phyloP scores from a whole-genome alignment of 192 early-diverging fungal species.

The Radiomyces spectabilis region DNA sequence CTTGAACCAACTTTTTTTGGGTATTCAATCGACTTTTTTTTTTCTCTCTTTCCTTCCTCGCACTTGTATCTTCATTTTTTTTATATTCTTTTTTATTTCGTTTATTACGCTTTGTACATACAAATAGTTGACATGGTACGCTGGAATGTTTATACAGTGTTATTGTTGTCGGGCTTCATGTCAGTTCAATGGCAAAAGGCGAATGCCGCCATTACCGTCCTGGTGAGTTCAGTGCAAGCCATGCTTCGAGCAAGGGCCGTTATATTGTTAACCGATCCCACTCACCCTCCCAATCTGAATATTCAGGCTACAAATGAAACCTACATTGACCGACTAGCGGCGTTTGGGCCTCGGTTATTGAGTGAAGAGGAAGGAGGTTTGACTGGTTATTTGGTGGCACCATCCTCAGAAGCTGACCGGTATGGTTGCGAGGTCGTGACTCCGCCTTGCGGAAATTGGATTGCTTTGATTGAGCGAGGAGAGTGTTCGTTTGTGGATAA shows the following conservation, averaged over 20 bases:
- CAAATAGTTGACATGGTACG: not conserved
- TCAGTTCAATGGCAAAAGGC: not conserved
- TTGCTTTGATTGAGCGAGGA: constrained; percentile 87
- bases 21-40: not conserved
- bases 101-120: not conserved
- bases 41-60: not conserved
- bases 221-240: not conserved
- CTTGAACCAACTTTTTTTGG: not conserved
- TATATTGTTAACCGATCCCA: not conserved
- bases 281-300: not conserved
- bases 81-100: not conserved
- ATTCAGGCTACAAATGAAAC: constrained; percentile 47
- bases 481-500: constrained; percentile 89
- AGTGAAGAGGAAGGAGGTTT: constrained; percentile 58
- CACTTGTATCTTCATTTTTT: not conserved
- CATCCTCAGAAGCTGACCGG: constrained; percentile 20
- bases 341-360: constrained; percentile 72
- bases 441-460: constrained; percentile 49
- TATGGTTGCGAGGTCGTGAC: constrained; percentile 49
- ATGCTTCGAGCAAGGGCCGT: not conserved
- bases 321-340: constrained; percentile 66
- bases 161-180: not conserved
- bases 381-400: constrained; percentile 51
- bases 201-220: not conserved
- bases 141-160: not conserved